Conservation (phyloP, 352 stramenopile species). For the Detonula confervacea region DNA sequence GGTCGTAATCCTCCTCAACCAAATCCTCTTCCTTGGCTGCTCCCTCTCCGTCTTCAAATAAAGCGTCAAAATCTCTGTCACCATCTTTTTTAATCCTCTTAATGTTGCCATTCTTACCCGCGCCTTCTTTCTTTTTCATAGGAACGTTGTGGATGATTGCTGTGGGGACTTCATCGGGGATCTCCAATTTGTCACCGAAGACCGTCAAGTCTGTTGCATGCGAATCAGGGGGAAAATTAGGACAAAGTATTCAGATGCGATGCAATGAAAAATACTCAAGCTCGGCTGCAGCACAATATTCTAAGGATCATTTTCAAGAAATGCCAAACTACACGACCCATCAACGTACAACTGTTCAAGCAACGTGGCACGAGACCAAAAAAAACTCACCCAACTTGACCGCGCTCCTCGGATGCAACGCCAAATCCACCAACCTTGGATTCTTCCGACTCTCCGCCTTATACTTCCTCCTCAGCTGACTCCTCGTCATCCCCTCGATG, state of each 20-base stretch:
- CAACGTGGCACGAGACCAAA: too few relatives aligned
- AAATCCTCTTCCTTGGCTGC: not conserved
- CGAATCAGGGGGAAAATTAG: slow-evolving; percentile 6
- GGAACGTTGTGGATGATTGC: not conserved
- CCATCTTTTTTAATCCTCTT: slow-evolving; percentile 1
- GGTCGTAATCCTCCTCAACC: too few relatives aligned
- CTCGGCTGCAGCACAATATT: too few relatives aligned
- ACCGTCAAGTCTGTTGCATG: slow-evolving; percentile 54
- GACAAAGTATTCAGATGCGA: too few relatives aligned
- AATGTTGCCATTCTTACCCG: not conserved
- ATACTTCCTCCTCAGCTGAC: slow-evolving; percentile 80
- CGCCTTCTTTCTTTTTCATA: not conserved
- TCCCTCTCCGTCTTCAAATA: slow-evolving; percentile 4
- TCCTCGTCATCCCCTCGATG: slow-evolving; percentile 50
- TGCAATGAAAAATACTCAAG: too few relatives aligned
- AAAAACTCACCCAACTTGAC: slow-evolving; percentile 59
- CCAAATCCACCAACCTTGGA: slow-evolving; percentile 73
- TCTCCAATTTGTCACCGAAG: slow-evolving; percentile 58
- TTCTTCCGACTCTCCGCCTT: slow-evolving; percentile 66
- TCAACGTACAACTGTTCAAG: too few relatives aligned
- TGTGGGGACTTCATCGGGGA: slow-evolving; percentile 27
- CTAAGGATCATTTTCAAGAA: too few relatives aligned
- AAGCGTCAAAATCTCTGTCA: slow-evolving; percentile 2
- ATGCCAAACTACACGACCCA: too few relatives aligned
- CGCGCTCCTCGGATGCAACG: slow-evolving; percentile 62